Conservation (phyloP, 2,329 filamentous ascomycete genomes). For the Penicillium sp. region DNA sequence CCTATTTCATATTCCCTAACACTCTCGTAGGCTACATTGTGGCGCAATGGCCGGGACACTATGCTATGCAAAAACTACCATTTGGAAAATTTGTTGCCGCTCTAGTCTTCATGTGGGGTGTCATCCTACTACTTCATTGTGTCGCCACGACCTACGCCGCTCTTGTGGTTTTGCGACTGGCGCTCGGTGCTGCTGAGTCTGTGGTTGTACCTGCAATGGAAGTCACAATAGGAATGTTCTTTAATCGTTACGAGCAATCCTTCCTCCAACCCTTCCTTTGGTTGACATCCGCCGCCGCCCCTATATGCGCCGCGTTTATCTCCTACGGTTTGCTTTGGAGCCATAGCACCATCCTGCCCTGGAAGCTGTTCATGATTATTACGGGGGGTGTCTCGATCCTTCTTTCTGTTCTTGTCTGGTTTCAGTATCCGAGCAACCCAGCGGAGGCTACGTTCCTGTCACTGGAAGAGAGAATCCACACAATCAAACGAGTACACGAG, state of each 20-base stretch:
- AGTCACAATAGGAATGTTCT: constrained; percentile 44
- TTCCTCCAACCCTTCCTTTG: constrained; percentile 53
- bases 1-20: not conserved
- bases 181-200: constrained; percentile 36
- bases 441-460: constrained; percentile 12
- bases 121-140: constrained; percentile 40
- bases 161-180: constrained; percentile 36
- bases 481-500: constrained; percentile 14
- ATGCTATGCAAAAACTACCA: constrained; percentile 41
- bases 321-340: constrained; percentile 41
- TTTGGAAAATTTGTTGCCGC: constrained; percentile 35
- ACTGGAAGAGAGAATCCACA: constrained; percentile 12
- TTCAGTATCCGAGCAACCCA: constrained; percentile 17
- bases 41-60: constrained; percentile 40
- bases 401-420: constrained; percentile 19
- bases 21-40: constrained; percentile 34
- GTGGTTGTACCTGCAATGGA: constrained; percentile 42
- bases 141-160: constrained; percentile 32
- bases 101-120: constrained; percentile 33
- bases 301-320: constrained; percentile 38
- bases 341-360: constrained; percentile 13
- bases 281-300: constrained; percentile 28
- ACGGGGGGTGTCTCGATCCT: constrained; percentile 37
- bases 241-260: constrained; percentile 44
- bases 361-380: constrained; percentile 32